A percentile compares a stretch with the other conserved stretches of the same genome.
Evolutionary conservation across 1,284 basidiomycete species (phyloP).

Genomic region (Mixia osmundae): DNA sequence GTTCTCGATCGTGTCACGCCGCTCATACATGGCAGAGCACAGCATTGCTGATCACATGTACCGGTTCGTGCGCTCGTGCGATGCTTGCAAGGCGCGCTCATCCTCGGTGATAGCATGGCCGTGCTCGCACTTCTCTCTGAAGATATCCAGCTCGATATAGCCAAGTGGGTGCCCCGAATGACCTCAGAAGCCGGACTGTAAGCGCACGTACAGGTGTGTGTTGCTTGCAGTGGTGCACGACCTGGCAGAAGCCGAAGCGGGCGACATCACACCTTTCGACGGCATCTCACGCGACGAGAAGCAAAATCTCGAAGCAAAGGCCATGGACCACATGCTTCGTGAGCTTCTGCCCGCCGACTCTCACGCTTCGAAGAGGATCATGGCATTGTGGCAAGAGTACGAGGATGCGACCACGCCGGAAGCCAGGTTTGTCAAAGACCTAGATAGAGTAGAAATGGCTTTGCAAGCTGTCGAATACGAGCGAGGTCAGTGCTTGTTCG

Average conservation of each 20-base stretch:
- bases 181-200: too few species aligned
- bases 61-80: too few species aligned
- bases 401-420: conserved; percentile 59
- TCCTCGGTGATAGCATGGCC: too few species aligned
- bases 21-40: too few species aligned
- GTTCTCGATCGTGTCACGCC: too few species aligned
- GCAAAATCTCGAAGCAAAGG: conserved; percentile 49
- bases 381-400: conserved; percentile 76
- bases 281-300: conserved; percentile 64
- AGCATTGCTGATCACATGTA: conserved; percentile 97
- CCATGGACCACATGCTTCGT: conserved; percentile 71
- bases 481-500: conserved; percentile 21
- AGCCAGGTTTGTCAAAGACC: conserved; percentile 79
- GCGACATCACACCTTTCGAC: conserved; percentile 79
- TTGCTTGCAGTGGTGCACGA: conserved; percentile 83
- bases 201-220: too few species aligned
- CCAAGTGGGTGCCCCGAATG: too few species aligned
- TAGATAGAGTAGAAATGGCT: conserved; percentile 83
- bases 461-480: conserved; percentile 35
- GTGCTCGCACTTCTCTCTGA: conserved; percentile 53
- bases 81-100: too few species aligned
- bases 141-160: conserved; percentile 43
- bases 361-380: conserved; percentile 51
- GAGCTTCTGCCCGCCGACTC: conserved; percentile 58
- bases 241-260: conserved; percentile 87